Conservation (phyloP, 2,329 filamentous ascomycete genomes). For the Geoglossum cookeanum region DNA sequence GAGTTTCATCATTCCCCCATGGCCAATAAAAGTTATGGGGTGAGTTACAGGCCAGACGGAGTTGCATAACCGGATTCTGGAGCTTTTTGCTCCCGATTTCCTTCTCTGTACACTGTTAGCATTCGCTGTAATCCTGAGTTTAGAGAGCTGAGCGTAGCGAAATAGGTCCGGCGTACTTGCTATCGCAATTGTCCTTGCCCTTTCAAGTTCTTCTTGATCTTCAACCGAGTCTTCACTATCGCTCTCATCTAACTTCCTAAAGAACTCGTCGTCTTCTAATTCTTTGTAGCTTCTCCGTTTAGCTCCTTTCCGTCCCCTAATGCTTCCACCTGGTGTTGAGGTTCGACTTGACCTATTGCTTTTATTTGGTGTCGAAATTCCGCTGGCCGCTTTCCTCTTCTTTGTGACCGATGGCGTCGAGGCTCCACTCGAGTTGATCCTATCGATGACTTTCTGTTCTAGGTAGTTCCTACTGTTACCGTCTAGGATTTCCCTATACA, state of each 20-base stretch:
- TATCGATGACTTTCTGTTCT: constrained; percentile 56
- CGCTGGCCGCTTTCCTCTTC: constrained; percentile 37
- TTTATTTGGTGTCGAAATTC: constrained; percentile 38
- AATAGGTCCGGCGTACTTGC: constrained; percentile 40
- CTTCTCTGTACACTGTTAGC: constrained; percentile 36
- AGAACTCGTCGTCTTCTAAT: constrained; percentile 70
- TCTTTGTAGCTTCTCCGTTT: constrained; percentile 42
- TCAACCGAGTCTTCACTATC: constrained; percentile 23
- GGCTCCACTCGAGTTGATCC: constrained; percentile 27
- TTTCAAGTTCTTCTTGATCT: constrained; percentile 42
- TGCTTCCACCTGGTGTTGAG: constrained; percentile 47
- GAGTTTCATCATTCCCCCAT: constrained; percentile 43
- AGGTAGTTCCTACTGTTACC: constrained; percentile 36
- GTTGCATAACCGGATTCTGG: constrained; percentile 81
- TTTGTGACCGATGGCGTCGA: constrained; percentile 21
- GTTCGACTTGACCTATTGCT: constrained; percentile 55
- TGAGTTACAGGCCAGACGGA: constrained; percentile 78
- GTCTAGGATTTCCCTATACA: constrained; percentile 60
- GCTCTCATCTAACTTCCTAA: constrained; percentile 25
- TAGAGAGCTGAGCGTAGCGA: too few species aligned
- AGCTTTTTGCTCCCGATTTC: constrained; percentile 84
- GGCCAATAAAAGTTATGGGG: constrained; percentile 96
- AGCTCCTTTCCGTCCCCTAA: constrained; percentile 30
- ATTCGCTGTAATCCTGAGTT: background rate
- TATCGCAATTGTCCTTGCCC: constrained; percentile 48